These are phyloP conservation scores for Solanum chacoense DNA, from an alignment of 305 asterid species.

Conservation along the genomic window DNA sequence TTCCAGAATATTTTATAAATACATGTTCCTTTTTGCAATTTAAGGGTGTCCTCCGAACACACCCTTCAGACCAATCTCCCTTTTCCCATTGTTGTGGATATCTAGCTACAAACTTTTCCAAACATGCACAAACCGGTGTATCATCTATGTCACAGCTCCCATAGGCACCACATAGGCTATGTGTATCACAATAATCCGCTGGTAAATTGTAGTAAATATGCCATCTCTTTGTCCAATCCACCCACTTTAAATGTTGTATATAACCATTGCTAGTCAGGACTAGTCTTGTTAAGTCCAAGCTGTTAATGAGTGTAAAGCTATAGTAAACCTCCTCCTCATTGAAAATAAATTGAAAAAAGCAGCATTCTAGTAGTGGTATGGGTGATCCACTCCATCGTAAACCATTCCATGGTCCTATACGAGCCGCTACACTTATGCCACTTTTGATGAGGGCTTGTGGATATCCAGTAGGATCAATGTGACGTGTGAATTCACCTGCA, in stretches of 20 bases:
- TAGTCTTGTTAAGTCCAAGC: background rate
- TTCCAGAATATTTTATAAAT: background rate
- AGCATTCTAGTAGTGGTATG: background rate
- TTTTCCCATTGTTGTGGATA: background rate
- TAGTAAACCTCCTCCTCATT: background rate
- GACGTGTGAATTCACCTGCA: background rate
- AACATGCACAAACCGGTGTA: background rate
- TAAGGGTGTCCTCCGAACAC: background rate
- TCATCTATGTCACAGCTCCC: background rate
- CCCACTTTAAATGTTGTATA: background rate
- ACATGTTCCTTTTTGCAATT: background rate
- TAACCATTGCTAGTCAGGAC: background rate
- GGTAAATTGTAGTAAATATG: background rate
- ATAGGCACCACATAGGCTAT: conserved; percentile 5
- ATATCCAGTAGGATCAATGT: background rate
- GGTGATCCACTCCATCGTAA: background rate
- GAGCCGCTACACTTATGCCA: background rate
- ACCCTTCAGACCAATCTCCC: background rate
- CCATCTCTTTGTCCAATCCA: conserved; percentile 1
- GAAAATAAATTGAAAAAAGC: background rate
- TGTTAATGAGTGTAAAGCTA: background rate
- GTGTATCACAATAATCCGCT: background rate
- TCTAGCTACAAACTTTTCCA: background rate
- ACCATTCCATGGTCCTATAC: conserved; percentile 5
- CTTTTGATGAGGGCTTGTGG: background rate